Evolutionary conservation across 306 rosid species (phyloP), one percentile per base, ranked within the genome.

Genomic region (Prosopis cineraria): DNA sequence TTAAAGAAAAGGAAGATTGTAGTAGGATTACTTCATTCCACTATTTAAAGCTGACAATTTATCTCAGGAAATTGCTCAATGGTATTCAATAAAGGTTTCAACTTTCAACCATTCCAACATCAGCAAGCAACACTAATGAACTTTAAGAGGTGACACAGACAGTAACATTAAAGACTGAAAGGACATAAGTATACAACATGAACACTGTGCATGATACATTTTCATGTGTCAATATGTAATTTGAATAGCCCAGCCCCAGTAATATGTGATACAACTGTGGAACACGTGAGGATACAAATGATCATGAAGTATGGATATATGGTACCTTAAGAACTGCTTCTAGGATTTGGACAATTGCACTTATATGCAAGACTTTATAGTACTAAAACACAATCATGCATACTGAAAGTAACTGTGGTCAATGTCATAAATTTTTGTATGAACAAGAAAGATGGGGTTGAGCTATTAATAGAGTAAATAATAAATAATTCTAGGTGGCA

Each of bases 381-480:
- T 69, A 79, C 33, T 76, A 48, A 67, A 36, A 72, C 77, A 75
- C 64, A 50, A 70, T 70, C 63, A 39, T 56, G 44, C 76, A 70
- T 67, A 59, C 52, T 47, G 31, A 70, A 81, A 85, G 77, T 53
- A 50, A 67, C 25, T 45, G 33, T 8, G 45, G 70, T 64, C 53
- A 67, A 66, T 20, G 17, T 81, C 71, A 68, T 68, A 25, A 11
- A 72, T 72, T 70, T 69, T 48, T 27, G 45, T 60, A 70, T 59
- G 85, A 82, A 69, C 45, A 85, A 55, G 76, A 80, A 29, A 80
- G 69, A 53, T 77, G 44, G 79, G 82, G 79, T 75, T 75, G 68
- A 65, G 29, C 36, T 72, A 78, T 77, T 56, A 68, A 83, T 47
- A 66, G 78, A 82, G 50, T 70, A 68, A 53, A 77, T 60, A 75